These are phyloP conservation scores for Alliaria petiolata DNA, from an alignment of 345 rosid species.

Conservation along the genomic window DNA sequence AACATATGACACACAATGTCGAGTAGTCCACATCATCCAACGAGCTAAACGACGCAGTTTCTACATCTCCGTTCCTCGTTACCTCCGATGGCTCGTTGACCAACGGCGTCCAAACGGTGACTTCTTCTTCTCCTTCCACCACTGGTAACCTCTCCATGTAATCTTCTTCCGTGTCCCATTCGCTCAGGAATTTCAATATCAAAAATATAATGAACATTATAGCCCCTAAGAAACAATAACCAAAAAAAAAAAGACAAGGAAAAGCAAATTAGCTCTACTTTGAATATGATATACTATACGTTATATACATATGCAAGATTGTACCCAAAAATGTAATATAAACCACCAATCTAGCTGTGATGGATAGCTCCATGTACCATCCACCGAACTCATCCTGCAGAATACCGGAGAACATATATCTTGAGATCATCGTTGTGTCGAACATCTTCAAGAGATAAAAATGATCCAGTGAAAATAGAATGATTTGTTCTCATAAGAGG, in stretches of 20 bases:
- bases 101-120: background rate
- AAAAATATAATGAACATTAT: conserved; percentile 20
- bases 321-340: conserved; percentile 28
- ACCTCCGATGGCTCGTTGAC: background rate
- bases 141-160: background rate
- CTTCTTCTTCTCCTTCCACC: conserved; percentile 4
- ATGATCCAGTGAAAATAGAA: background rate
- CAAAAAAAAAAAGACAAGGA: background rate
- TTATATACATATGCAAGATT: background rate
- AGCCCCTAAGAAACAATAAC: conserved; percentile 10
- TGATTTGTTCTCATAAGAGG: background rate
- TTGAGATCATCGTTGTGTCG: background rate
- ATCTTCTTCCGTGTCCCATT: conserved; percentile 17
- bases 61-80: background rate
- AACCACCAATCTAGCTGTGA: conserved; percentile 7
- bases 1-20: conserved; percentile 78
- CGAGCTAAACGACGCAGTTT: conserved; percentile 22
- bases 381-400: conserved; percentile 8
- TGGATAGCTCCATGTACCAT: conserved; percentile 24
- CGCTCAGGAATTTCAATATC: conserved; percentile 30
- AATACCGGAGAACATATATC: conserved; percentile 3
- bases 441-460: conserved; percentile 15
- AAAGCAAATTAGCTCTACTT: background rate
- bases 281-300: background rate
- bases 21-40: conserved; percentile 56